Conservation (phyloP, 331 rosid genomes). For the Malus hybrid region DNA sequence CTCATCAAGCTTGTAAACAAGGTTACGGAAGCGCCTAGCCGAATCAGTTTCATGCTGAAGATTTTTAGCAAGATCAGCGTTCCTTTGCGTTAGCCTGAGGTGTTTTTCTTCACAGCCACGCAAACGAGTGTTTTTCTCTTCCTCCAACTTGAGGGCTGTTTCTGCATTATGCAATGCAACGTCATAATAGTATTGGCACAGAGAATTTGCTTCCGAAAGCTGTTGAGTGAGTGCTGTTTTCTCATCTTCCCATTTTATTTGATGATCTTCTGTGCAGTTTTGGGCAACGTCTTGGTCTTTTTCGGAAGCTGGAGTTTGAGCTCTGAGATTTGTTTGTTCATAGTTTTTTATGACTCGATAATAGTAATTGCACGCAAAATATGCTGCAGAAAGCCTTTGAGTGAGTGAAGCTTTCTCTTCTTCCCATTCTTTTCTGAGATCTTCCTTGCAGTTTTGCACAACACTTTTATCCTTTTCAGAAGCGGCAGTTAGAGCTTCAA, state of each 20-base stretch:
- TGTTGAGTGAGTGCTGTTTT: not conserved
- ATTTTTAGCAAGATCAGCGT: not conserved
- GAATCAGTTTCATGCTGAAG: not conserved
- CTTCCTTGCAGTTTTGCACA: no score
- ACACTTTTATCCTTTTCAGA: no score
- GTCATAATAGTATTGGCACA: not conserved
- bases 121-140: not conserved
- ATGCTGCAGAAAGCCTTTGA: no score
- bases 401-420: no score
- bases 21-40: not conserved
- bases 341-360: no score
- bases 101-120: not conserved
- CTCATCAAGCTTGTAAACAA: not conserved
- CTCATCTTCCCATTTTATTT: not conserved
- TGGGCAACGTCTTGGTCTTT: not conserved
- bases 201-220: not conserved
- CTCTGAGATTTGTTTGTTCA: no score
- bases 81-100: not conserved
- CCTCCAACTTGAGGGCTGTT: not conserved
- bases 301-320: not conserved
- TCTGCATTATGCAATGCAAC: not conserved
- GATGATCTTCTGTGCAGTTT: not conserved
- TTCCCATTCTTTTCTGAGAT: no score
- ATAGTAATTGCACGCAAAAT: no score
- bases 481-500: not conserved